Conservation (phyloP, 495 filamentous ascomycete species). For the Chlorociboria aeruginascens region DNA sequence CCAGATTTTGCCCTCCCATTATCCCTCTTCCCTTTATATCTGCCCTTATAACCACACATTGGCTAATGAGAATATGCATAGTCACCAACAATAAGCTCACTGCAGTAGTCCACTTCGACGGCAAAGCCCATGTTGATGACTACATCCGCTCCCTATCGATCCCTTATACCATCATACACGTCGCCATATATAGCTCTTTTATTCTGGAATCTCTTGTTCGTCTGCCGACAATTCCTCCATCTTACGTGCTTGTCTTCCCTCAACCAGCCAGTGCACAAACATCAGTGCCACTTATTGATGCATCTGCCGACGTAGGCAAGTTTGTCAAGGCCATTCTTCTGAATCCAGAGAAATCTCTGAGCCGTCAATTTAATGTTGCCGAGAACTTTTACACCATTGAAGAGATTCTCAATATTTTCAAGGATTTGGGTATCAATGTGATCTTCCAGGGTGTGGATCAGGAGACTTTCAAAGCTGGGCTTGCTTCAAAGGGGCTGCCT, state of each 20-base stretch:
- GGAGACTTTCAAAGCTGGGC: conserved; percentile 24
- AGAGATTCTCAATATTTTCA: conserved; percentile 33
- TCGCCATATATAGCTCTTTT: conserved; percentile 40
- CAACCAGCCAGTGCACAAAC: conserved; percentile 24
- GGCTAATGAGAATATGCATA: conserved; percentile 5
- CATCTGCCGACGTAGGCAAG: conserved; percentile 37
- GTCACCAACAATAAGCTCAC: conserved; percentile 30
- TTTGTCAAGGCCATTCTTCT: conserved; percentile 38
- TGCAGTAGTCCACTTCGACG: conserved; percentile 47
- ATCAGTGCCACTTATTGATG: conserved; percentile 34
- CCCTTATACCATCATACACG: conserved; percentile 39
- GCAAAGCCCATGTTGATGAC: conserved; percentile 43
- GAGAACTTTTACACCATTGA: conserved; percentile 32
- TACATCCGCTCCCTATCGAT: conserved; percentile 37
- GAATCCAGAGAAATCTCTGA: conserved; percentile 24
- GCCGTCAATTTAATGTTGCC: conserved; percentile 30
- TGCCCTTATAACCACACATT: background rate
- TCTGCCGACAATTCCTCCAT: conserved; percentile 7
- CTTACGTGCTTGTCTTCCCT: conserved; percentile 29
- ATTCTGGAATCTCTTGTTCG: background rate
- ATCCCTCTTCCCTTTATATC: background rate
- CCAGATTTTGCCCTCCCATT: background rate
- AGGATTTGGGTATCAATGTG: conserved; percentile 26
- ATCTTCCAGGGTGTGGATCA: background rate
- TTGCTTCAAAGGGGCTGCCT: conserved; percentile 27